Base-by-base conservation (phyloP, 345 rosid genomes). In the Limnanthes douglasii region DNA sequence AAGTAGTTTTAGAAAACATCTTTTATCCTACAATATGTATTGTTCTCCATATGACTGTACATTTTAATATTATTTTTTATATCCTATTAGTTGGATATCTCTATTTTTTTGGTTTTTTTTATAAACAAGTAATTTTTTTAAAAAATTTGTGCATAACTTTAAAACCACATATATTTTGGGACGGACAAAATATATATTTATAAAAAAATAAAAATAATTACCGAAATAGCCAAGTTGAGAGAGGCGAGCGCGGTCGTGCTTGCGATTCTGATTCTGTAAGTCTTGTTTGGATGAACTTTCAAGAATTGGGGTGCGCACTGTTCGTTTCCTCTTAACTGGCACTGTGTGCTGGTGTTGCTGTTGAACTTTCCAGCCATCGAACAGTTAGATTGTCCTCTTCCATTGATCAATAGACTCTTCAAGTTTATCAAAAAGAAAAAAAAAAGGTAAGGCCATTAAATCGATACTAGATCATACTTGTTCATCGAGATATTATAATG, bases 361-460 rank as follows among this genome's bases (percentile, higher is more conserved):
- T 52, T 37, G 21, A 45, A 54, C 6, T 54, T 57, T 1, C 78
- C 66, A 8, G 80, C 88, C 17, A 82, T 0, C 1, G 97, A 83
- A 50, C 95, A 88, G 26, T 68, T 66, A 33, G 41, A 79, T 48
- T 88, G 85, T 16, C 95, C 97, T 48, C 93, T 75, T 35, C 95
- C 97, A 43, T 88, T 83, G 5, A 88, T 64, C 33, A 88, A 56
- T 17, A 74, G 26, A 19, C 57, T 48, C 78, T 56, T 43, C 27
- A 24, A 22, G 4, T 17, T 9, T 43, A 30, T 0, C 1, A 21
- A 15, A 18, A 31, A 11, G 10, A 31, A 17, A 32, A 0, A 31
- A 4, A 22, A 7, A 30, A 18, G 6, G 7, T 9, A 11, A 8
- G 1, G 17, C 13, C 15, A 29, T 6, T 14, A 18, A 5, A 34